Evolutionary conservation across 2,329 filamentous ascomycete genomes (phyloP).

Genomic region (Fusarium tanahbumbuense): DNA sequence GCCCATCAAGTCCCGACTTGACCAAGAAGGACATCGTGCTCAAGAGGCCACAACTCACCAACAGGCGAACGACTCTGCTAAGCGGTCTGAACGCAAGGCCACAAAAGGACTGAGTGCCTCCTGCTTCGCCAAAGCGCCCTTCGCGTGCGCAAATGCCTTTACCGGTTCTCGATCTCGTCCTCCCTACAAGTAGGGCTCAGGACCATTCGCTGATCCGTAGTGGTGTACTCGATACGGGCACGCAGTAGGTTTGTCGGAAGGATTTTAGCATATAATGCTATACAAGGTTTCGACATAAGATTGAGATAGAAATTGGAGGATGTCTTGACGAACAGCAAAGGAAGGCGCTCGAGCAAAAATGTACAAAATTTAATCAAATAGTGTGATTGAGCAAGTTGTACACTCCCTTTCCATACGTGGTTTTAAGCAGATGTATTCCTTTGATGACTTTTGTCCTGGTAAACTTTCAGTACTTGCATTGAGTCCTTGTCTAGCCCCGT

Average conservation of each 20-base stretch:
- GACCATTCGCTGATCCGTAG: neutral
- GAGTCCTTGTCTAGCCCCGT: conserved; percentile 59
- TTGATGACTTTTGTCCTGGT: conserved; percentile 56
- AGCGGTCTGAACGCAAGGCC: neutral
- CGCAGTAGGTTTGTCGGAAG: neutral
- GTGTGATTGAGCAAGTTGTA: conserved; percentile 12
- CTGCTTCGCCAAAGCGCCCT: conserved; percentile 23
- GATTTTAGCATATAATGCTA: neutral
- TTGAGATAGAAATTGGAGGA: conserved; percentile 5
- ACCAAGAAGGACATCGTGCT: neutral
- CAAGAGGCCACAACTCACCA: neutral
- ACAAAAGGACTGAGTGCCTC: conserved; percentile 35
- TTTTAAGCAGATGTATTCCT: conserved; percentile 40
- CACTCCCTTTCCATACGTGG: neutral
- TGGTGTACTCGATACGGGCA: neutral
- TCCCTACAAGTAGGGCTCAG: conserved; percentile 8
- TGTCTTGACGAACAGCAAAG: neutral
- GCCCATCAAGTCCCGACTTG: neutral
- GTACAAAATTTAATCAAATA: conserved; percentile 14
- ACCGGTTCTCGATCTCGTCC: conserved; percentile 12
- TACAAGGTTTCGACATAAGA: neutral
- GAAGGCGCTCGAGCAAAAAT: conserved; percentile 1
- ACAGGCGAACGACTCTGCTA: neutral
- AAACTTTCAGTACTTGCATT: conserved; percentile 54
- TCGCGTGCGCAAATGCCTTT: conserved; percentile 16